Conservation (phyloP, 75 land plant species). For the Larix kaempferi region DNA sequence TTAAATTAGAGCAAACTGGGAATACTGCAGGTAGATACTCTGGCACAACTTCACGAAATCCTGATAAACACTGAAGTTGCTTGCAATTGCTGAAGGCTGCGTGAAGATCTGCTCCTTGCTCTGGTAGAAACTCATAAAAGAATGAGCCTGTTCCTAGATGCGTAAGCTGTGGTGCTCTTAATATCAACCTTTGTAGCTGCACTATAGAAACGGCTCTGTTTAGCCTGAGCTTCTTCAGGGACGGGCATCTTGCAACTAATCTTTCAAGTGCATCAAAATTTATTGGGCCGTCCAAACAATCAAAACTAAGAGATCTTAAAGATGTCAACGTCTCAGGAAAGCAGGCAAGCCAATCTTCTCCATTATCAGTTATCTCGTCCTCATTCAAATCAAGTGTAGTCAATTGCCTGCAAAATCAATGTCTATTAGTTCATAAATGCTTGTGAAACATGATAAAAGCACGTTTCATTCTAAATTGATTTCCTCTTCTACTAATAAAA, state of each 20-base stretch:
- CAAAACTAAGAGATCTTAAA: slow-evolving; percentile 67
- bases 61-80: slow-evolving; percentile 66
- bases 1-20: slow-evolving; percentile 57
- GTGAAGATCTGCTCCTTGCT: slow-evolving; percentile 23
- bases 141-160: slow-evolving; percentile 77
- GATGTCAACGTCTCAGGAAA: slow-evolving; percentile 76
- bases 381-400: slow-evolving; percentile 76
- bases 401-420: slow-evolving; percentile 40
- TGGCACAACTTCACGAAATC: slow-evolving; percentile 65
- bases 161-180: slow-evolving; percentile 60
- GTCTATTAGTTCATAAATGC: neutral
- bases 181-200: slow-evolving; percentile 45
- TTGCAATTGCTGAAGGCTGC: slow-evolving; percentile 45
- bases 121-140: slow-evolving; percentile 11
- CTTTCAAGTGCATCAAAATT: slow-evolving; percentile 57
- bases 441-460: neutral
- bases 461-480: neutral
- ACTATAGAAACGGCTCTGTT: slow-evolving; percentile 59
- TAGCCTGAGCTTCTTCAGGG: slow-evolving; percentile 62
- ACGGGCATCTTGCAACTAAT: slow-evolving; percentile 69
- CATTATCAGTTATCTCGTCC: slow-evolving; percentile 52
- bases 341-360: slow-evolving; percentile 64
- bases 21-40: slow-evolving; percentile 46
- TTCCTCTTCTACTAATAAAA: neutral
- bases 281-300: slow-evolving; percentile 52